These are phyloP conservation scores for Annona cherimola DNA, from an alignment of 164 flowering plant genomes.

Conservation along the genomic window DNA sequence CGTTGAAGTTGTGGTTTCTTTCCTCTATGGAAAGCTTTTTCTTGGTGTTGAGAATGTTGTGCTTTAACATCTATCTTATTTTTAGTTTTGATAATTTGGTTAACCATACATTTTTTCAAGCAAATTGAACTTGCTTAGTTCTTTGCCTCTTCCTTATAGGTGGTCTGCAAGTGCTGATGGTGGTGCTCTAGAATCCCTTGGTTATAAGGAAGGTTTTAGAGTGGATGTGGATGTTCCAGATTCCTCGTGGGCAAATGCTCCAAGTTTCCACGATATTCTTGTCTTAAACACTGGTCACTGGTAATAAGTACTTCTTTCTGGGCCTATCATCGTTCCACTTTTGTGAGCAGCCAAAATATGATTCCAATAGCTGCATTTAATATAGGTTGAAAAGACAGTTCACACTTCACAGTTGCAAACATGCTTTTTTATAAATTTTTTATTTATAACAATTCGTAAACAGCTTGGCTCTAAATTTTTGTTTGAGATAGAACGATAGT, in stretches of 20 bases:
- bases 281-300: constrained; percentile 97
- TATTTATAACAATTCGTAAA: too few species aligned
- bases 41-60: too few species aligned
- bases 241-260: constrained; percentile 76
- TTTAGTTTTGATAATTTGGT: too few species aligned
- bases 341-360: background rate
- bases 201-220: constrained; percentile 80
- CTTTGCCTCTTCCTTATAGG: constrained; percentile 32
- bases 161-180: constrained; percentile 63
- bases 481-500: too few species aligned
- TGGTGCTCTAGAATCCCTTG: constrained; percentile 75
- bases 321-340: background rate
- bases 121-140: background rate
- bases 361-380: background rate
- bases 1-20: too few species aligned
- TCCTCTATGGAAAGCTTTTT: too few species aligned
- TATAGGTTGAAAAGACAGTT: background rate
- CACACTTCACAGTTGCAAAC: background rate
- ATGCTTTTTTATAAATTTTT: background rate
- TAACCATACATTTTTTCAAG: too few species aligned
- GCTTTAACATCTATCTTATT: too few species aligned
- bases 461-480: too few species aligned
- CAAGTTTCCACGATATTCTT: constrained; percentile 74
- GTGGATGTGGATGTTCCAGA: constrained; percentile 97
- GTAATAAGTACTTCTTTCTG: constrained; percentile 29